Evolutionary conservation across 179 eudicot genomes (phyloP).

Genomic region (Spergularia azorica): DNA sequence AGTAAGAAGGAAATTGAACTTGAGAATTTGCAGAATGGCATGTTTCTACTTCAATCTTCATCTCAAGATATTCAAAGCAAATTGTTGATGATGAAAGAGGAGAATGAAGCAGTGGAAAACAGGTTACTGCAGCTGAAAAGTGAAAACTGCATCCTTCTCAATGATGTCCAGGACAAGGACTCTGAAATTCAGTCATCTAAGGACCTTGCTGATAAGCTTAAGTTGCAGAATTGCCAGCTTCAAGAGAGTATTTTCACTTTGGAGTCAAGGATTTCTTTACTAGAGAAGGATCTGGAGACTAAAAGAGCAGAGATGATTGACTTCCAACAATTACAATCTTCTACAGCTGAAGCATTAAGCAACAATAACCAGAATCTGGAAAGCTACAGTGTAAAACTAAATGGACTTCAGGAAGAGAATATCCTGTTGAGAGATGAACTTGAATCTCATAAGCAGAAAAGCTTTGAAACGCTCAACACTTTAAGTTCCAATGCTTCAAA

Average conservation of each 20-base stretch:
- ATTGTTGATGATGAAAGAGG: conserved; percentile 42
- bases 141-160: conserved; percentile 32
- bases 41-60: conserved; percentile 30
- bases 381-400: conserved; percentile 29
- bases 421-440: conserved; percentile 45
- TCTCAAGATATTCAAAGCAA: conserved; percentile 38
- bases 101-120: conserved; percentile 37
- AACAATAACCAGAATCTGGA: conserved; percentile 46
- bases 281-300: conserved; percentile 43
- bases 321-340: conserved; percentile 37
- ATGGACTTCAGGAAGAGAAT: conserved; percentile 46
- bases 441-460: conserved; percentile 30
- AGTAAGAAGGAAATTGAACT: conserved; percentile 37
- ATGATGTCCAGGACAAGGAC: conserved; percentile 45
- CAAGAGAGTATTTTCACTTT: conserved; percentile 37
- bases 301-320: conserved; percentile 34
- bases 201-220: conserved; percentile 14
- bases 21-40: conserved; percentile 14
- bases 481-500: conserved; percentile 32
- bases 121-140: conserved; percentile 36
- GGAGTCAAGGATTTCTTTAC: conserved; percentile 34
- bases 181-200: conserved; percentile 35
- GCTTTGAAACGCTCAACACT: conserved; percentile 27
- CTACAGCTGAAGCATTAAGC: conserved; percentile 37
- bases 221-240: conserved; percentile 34